Percentiles rank a stretch among this genome's conserved stretches.
Evolutionary conservation across 2,329 filamentous ascomycete genomes (phyloP).

Genomic region (Xylaria sp.): DNA sequence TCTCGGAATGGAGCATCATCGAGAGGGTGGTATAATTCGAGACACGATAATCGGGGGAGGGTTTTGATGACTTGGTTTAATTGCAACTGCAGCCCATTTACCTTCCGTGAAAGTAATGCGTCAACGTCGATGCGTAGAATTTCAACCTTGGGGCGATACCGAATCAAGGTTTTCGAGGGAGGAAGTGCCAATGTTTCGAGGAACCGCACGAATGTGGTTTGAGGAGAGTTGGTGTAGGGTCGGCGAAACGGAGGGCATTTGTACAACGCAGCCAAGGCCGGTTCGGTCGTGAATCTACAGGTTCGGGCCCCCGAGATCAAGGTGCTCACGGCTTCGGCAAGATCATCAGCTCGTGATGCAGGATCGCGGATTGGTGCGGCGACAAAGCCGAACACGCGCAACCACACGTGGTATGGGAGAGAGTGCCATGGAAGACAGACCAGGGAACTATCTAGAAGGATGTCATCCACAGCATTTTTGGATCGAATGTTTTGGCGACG

Average conservation of each 20-base stretch:
- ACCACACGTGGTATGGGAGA: conserved; percentile 74
- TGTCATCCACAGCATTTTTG: conserved; percentile 13
- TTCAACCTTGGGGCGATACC: conserved; percentile 78
- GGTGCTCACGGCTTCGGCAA: conserved; percentile 54
- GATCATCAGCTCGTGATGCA: conserved; percentile 54
- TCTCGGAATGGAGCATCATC: conserved; percentile 74
- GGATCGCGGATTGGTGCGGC: conserved; percentile 65
- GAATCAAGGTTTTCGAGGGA: conserved; percentile 60
- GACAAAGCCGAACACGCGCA: conserved; percentile 75
- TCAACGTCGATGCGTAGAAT: conserved; percentile 75
- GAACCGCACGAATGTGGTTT: conserved; percentile 62
- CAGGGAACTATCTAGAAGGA: conserved; percentile 53
- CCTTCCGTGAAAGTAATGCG: conserved; percentile 45
- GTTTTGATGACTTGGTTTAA: conserved; percentile 68
- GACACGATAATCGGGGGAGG: conserved; percentile 72
- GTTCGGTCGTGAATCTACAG: conserved; percentile 74
- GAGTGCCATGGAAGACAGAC: conserved; percentile 61
- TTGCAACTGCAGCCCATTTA: conserved; percentile 54
- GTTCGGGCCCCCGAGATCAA: conserved; percentile 70
- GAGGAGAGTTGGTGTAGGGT: conserved; percentile 56
- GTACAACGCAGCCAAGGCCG: conserved; percentile 79
- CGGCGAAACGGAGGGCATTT: conserved; percentile 69
- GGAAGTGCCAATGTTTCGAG: conserved; percentile 55
- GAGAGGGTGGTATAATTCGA: conserved; percentile 77
- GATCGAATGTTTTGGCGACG: neutral